Evolutionary conservation across 495 filamentous ascomycete species (phyloP).

Genomic region (Acidomyces sp.): DNA sequence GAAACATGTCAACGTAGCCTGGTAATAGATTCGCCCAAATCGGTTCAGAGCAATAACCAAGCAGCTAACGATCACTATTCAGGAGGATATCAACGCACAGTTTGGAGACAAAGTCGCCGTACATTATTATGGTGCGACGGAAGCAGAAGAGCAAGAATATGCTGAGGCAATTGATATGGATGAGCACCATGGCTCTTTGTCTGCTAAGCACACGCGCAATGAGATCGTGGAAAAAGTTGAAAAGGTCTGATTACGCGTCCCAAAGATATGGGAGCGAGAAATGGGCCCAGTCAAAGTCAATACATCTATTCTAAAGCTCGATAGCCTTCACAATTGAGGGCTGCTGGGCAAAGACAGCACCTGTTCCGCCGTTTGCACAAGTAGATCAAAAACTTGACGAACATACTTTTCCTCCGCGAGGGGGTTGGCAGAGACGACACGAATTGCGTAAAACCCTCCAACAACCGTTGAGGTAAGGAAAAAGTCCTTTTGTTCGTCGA

Average conservation of each 20-base stretch:
- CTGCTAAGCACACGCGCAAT: too few species aligned
- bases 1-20: constrained; percentile 7
- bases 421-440: constrained; percentile 61
- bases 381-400: constrained; percentile 59
- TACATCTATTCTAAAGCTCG: too few species aligned
- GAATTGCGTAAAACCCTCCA: constrained; percentile 65
- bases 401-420: constrained; percentile 60
- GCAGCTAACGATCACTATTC: constrained; percentile 3
- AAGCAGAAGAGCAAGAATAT: constrained; percentile 18
- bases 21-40: too few species aligned
- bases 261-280: too few species aligned
- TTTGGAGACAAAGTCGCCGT: constrained; percentile 21
- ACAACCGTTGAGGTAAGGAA: constrained; percentile 73
- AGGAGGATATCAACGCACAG: constrained; percentile 18
- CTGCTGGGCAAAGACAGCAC: too few species aligned
- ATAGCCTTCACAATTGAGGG: too few species aligned
- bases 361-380: constrained; percentile 57
- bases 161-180: constrained; percentile 11
- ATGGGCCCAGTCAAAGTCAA: too few species aligned
- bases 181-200: too few species aligned
- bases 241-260: too few species aligned
- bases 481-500: constrained; percentile 65
- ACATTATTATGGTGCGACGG: constrained; percentile 19
- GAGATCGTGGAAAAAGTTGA: too few species aligned
- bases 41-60: too few species aligned